phyloP scores from a whole-genome alignment of 495 filamentous ascomycete genomes.

The Hypoxylon trugodes region DNA sequence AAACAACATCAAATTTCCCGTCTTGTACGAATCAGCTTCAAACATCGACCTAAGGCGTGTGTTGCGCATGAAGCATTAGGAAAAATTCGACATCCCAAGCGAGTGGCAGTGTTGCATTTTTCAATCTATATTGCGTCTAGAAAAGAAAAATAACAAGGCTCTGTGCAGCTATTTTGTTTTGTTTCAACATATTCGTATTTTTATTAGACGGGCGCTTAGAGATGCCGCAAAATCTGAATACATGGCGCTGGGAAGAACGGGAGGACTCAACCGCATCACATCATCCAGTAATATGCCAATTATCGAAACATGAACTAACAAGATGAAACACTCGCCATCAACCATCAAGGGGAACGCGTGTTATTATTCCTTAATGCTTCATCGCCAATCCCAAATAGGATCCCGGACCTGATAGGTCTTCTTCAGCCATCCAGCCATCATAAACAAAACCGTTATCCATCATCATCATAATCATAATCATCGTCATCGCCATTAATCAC shows the following conservation, averaged over 20 bases:
- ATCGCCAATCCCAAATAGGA: background rate
- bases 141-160: conserved; percentile 28
- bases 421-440: conserved; percentile 10
- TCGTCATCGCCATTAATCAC: no score
- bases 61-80: conserved; percentile 23
- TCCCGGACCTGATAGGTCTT: background rate
- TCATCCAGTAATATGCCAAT: background rate
- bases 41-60: conserved; percentile 5
- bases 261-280: background rate
- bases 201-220: conserved; percentile 31
- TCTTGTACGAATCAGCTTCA: conserved; percentile 31
- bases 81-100: conserved; percentile 9
- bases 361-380: background rate
- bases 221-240: conserved; percentile 11
- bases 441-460: conserved; percentile 26
- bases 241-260: conserved; percentile 2
- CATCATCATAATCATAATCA: conserved; percentile 17
- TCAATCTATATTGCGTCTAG: conserved; percentile 24
- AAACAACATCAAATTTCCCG: conserved; percentile 24
- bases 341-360: background rate
- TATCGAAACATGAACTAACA: background rate
- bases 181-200: conserved; percentile 26
- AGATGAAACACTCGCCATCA: conserved; percentile 15
- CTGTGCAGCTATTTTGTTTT: conserved; percentile 28
- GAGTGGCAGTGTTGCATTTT: conserved; percentile 26